Conservation (phyloP, 805 yeast genomes). For the Kuraishia molischiana region DNA sequence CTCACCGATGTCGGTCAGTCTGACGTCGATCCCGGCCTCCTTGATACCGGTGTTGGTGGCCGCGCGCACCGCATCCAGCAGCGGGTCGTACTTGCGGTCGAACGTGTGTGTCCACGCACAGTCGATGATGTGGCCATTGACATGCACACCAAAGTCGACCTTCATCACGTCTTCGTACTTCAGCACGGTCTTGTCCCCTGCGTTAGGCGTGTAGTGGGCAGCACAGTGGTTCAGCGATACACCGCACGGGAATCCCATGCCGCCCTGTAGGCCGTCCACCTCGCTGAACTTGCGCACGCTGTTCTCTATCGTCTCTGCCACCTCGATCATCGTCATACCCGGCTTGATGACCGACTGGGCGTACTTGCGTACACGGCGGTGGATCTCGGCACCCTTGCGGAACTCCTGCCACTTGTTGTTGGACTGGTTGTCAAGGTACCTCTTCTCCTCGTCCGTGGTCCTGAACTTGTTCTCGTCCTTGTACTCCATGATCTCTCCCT, state of each 20-base stretch:
- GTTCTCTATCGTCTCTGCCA: conserved; percentile 85
- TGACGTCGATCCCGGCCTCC: conserved; percentile 93
- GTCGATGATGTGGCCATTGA: conserved; percentile 88
- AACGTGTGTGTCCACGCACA: conserved; percentile 92
- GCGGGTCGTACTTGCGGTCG: conserved; percentile 70
- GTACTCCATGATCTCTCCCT: conserved; percentile 81
- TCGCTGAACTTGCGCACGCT: conserved; percentile 67
- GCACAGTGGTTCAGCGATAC: conserved; percentile 88
- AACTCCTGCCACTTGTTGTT: conserved; percentile 71
- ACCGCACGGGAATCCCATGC: conserved; percentile 99
- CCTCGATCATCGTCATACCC: conserved; percentile 85
- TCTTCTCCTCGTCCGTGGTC: conserved; percentile 77
- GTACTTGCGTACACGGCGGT: conserved; percentile 79
- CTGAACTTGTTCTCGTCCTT: conserved; percentile 61
- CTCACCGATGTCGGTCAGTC: conserved; percentile 91
- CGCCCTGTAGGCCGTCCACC: conserved; percentile 63
- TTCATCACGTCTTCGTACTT: conserved; percentile 89
- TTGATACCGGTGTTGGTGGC: conserved; percentile 92
- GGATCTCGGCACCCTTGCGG: conserved; percentile 94
- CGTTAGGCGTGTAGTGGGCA: conserved; percentile 96
- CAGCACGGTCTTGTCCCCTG: conserved; percentile 80
- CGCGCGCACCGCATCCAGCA: conserved; percentile 77
- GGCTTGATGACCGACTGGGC: conserved; percentile 71
- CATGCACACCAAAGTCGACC: conserved; percentile 94
- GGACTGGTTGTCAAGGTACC: conserved; percentile 63